Base-by-base conservation (phyloP, 257 asterid species). In the Jacaranda mimosifolia region DNA sequence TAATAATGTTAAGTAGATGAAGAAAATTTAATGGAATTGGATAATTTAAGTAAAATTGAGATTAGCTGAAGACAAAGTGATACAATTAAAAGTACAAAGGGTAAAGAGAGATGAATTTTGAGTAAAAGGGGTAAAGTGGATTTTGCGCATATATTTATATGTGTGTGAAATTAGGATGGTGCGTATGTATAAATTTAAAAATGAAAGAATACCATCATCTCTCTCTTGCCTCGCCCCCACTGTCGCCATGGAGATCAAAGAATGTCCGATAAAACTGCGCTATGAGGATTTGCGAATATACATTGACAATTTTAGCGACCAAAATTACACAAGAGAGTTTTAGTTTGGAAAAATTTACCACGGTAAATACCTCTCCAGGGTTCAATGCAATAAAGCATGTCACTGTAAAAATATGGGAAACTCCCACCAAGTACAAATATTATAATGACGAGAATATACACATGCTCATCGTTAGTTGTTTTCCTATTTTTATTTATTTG, bases 331-430 rank as follows among this genome's bases (percentile, higher is more conserved):
- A 17, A 36, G 63, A 56, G 3, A 56, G 3, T 56, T 17, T 17
- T 10, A 56, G 62, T 56, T 56, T 56, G 62, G 62, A 56, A 56
- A 56, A 56, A 35, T 56, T 56, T 56, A 56, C 10, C 63, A 56
- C 36, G 32, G 63, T 17, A 56, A 56, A 56, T 3, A 0, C 63
- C 35, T 3, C 1, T 6, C 10, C 32, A 4, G 35, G 6, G 4
- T 17, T 12, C 5, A 4, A 1, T 0, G 7, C 13, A 13, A 1
- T 36, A 7, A 56, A 56, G 63, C 12, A 0, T 4, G 63, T 56
- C 35, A 56, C 63, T 17, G 63, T 56, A 7, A 19, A 56, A 56
- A 19, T 56, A 56, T 56, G 63, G 58, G 19, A 13, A 52, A 0
- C 3, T n/a, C 19, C 18, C 19, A 14, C 3, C 19, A 3, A 52